These are phyloP conservation scores for Aristolochia contorta DNA, from an alignment of 164 flowering plant genomes.

Conservation along the genomic window DNA sequence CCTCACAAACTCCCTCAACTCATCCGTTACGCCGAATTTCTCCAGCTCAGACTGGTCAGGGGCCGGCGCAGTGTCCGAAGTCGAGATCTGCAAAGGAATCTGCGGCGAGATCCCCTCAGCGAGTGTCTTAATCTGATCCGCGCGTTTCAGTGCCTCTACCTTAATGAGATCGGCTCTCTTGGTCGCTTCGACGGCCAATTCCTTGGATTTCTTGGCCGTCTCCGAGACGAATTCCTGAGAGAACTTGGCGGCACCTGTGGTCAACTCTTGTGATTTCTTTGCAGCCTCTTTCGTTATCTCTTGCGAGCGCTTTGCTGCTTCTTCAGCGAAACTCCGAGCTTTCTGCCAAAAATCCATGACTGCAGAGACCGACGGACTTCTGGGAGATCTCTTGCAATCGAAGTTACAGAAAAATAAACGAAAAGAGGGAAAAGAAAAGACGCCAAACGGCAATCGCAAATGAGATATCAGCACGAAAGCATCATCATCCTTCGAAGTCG, in stretches of 20 bases:
- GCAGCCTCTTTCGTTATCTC: conserved; percentile 65
- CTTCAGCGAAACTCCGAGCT: conserved; percentile 62
- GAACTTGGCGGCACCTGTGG: conserved; percentile 45
- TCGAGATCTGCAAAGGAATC: conserved; percentile 21
- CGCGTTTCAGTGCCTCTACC: conserved; percentile 36
- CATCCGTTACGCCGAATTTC: conserved; percentile 68
- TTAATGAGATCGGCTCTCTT: conserved; percentile 44
- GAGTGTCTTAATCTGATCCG: conserved; percentile 53
- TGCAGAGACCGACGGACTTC: not conserved
- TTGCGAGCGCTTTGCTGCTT: conserved; percentile 57
- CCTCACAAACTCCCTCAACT: conserved; percentile 71
- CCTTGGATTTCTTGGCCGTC: conserved; percentile 57
- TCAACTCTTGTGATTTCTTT: conserved; percentile 45
- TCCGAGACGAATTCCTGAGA: conserved; percentile 63
- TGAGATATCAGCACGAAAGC: no score
- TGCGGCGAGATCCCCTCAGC: conserved; percentile 36
- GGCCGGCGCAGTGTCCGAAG: conserved; percentile 12
- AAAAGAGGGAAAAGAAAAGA: no score
- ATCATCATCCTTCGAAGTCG: no score
- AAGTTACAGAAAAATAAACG: no score
- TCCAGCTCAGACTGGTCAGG: conserved; percentile 34
- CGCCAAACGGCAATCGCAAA: no score
- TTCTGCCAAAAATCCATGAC: conserved; percentile 65
- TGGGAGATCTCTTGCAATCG: no score
- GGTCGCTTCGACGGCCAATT: conserved; percentile 59